Conservation (phyloP, 257 asterid species). For the Nicotiana benthamiana region DNA sequence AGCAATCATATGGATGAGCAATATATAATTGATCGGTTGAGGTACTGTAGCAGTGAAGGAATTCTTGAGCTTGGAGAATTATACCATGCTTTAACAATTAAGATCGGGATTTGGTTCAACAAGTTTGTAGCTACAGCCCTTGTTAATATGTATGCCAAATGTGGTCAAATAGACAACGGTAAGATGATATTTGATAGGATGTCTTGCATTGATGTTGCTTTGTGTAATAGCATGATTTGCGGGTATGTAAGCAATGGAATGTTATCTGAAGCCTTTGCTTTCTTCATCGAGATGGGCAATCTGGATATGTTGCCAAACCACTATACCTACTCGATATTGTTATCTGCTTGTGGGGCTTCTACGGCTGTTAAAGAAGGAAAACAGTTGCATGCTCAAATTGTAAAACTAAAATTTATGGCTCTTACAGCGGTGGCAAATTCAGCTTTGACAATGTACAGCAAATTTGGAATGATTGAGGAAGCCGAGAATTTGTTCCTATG, state of each 20-base stretch:
- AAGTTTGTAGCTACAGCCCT: conserved; percentile 19
- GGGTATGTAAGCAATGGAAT: conserved; percentile 15
- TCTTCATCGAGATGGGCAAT: conserved; percentile 4
- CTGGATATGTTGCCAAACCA: conserved; percentile 15
- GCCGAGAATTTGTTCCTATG: conserved; percentile 14
- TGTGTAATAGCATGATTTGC: conserved; percentile 19
- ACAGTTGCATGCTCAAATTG: conserved; percentile 18
- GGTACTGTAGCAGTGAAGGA: conserved; percentile 10
- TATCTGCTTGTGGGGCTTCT: conserved; percentile 8
- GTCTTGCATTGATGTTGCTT: conserved; percentile 9
- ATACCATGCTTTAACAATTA: conserved; percentile 8
- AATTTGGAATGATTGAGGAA: conserved; percentile 19
- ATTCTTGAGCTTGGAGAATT: conserved; percentile 11
- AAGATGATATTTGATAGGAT: conserved; percentile 6
- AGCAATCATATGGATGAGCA: background rate
- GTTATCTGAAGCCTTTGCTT: conserved; percentile 7
- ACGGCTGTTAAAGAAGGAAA: conserved; percentile 17
- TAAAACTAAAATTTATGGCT: conserved; percentile 1
- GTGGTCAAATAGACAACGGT: conserved; percentile 7
- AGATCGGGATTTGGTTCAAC: conserved; percentile 13
- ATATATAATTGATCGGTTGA: background rate
- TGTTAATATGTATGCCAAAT: conserved; percentile 16
- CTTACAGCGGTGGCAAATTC: conserved; percentile 17
- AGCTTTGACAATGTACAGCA: conserved; percentile 22
- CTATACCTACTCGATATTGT: conserved; percentile 15